A percentile compares a stretch with the other conserved stretches of the same genome.
Conservation (phyloP, 1,284 basidiomycete genomes). For the Sutorius eximius region DNA sequence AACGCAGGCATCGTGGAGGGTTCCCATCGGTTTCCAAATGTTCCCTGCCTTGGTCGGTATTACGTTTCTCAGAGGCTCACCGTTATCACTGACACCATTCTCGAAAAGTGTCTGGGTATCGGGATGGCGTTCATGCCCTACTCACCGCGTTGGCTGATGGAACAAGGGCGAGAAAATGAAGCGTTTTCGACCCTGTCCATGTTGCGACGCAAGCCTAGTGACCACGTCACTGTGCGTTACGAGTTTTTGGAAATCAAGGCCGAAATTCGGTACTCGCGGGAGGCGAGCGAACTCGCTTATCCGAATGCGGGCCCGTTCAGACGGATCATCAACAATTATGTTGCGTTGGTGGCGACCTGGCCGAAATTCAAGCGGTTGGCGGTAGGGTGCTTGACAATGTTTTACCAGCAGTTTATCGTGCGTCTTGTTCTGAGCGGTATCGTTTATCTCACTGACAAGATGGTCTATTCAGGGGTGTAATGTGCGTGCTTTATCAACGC, state of each 20-base stretch:
- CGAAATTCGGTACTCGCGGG: constrained; percentile 31
- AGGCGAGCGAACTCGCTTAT: constrained; percentile 18
- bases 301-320: constrained; percentile 26
- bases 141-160: constrained; percentile 39
- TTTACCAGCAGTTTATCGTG: constrained; percentile 37
- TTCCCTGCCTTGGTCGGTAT: constrained; percentile 32
- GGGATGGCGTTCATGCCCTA: constrained; percentile 38
- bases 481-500: constrained; percentile 17
- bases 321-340: constrained; percentile 25
- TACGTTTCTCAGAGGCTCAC: neutral
- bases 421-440: constrained; percentile 3
- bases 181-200: constrained; percentile 30
- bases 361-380: constrained; percentile 37
- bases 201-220: constrained; percentile 24
- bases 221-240: constrained; percentile 24
- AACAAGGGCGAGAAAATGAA: constrained; percentile 34
- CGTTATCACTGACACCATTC: constrained; percentile 1
- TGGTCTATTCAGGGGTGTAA: constrained; percentile 27
- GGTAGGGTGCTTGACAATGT: constrained; percentile 36
- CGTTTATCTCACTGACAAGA: constrained; percentile 1
- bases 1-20: constrained; percentile 33
- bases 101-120: constrained; percentile 30
- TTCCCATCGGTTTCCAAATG: constrained; percentile 33
- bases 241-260: constrained; percentile 37
- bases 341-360: constrained; percentile 29